Conservation (phyloP, 257 asterid species). For the Ajuga chamaepitys region DNA sequence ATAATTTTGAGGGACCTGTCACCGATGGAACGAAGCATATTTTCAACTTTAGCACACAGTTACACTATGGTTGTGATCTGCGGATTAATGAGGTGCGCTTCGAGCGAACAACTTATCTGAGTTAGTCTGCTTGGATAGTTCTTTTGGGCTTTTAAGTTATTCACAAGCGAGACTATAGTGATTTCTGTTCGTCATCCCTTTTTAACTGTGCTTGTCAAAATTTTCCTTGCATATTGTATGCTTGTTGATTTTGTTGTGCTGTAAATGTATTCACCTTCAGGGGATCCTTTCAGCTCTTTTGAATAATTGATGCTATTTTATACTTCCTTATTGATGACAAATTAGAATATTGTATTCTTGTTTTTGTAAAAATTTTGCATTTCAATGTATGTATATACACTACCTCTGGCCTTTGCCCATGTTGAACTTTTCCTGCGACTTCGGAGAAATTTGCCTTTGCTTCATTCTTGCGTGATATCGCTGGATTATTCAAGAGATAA, state of each 20-base stretch:
- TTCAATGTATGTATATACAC: neutral
- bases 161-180: neutral
- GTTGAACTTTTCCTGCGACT: neutral
- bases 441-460: neutral
- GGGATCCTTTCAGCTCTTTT: constrained; percentile 10
- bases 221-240: neutral
- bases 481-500: constrained; percentile 1
- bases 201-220: neutral
- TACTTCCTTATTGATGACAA: neutral
- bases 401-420: neutral
- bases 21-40: constrained; percentile 94
- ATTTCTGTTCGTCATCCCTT: neutral
- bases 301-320: neutral
- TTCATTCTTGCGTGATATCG: neutral
- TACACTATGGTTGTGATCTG: constrained; percentile 92
- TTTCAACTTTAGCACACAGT: constrained; percentile 78
- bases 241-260: neutral
- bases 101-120: constrained; percentile 2
- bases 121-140: neutral
- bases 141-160: neutral
- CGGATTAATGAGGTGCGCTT: constrained; percentile 83
- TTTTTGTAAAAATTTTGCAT: neutral
- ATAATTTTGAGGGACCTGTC: constrained; percentile 63
- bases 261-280: neutral
- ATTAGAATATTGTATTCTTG: constrained; percentile 3